phyloP scores from a whole-genome alignment of 2,329 filamentous ascomycete genomes.

The Periconia macrospinosa region DNA sequence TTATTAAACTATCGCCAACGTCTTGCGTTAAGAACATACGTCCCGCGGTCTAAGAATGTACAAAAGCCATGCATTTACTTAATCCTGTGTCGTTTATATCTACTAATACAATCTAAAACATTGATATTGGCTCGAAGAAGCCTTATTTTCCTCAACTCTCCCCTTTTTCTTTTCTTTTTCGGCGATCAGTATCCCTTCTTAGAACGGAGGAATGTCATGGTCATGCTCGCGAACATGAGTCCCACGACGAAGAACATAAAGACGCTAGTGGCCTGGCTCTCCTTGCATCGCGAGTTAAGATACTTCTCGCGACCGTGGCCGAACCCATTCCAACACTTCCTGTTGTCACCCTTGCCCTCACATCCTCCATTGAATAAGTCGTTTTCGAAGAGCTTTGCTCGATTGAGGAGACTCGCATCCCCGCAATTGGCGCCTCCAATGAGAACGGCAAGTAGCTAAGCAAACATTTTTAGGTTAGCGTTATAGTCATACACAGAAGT shows the following conservation, averaged over 20 bases:
- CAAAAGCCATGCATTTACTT: no score
- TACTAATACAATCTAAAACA: no score
- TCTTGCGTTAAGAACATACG: no score
- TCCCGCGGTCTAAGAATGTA: no score
- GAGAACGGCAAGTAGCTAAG: constrained; percentile 12
- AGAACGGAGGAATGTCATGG: constrained; percentile 3
- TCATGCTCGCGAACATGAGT: constrained; percentile 5
- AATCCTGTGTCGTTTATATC: no score
- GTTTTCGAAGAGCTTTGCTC: constrained; percentile 4
- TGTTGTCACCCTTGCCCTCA: background rate
- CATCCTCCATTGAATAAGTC: constrained; percentile 20
- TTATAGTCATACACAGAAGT: background rate
- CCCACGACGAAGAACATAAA: constrained; percentile 21
- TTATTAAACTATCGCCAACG: no score
- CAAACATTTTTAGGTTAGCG: background rate
- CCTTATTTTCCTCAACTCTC: no score
- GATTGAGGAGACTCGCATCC: constrained; percentile 3
- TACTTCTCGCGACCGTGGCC: background rate
- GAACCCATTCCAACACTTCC: background rate
- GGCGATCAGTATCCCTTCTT: no score
- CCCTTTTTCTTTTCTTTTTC: no score
- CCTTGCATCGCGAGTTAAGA: constrained; percentile 16
- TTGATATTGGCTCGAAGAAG: no score
- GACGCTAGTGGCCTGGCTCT: constrained; percentile 14
- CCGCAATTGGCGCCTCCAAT: constrained; percentile 10